Evolutionary conservation across 106 monocot species (phyloP).

Genomic region (Dioscorea alata): DNA sequence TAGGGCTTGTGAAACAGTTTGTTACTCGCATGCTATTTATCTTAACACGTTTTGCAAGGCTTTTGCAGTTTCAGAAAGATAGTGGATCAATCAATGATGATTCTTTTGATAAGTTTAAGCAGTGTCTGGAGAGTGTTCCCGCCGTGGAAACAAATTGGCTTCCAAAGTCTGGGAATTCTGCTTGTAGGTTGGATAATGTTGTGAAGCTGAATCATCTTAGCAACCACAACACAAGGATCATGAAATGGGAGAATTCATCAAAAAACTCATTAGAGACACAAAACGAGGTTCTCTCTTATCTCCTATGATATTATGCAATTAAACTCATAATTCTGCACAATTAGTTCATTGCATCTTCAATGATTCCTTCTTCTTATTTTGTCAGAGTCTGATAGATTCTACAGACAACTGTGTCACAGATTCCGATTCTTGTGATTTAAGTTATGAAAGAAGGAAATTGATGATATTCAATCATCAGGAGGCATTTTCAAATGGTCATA

Average conservation of each 20-base stretch:
- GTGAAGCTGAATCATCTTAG: too few species aligned
- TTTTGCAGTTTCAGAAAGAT: constrained; percentile 68
- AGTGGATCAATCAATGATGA: constrained; percentile 34
- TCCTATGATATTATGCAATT: neutral
- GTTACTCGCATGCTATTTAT: constrained; percentile 57
- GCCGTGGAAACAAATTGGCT: constrained; percentile 41
- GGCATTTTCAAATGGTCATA: neutral
- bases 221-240: too few species aligned
- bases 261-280: constrained; percentile 10
- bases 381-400: constrained; percentile 21
- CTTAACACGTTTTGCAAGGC: constrained; percentile 55
- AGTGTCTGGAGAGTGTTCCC: constrained; percentile 62
- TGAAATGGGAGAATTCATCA: neutral
- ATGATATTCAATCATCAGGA: neutral
- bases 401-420: constrained; percentile 1
- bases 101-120: constrained; percentile 50
- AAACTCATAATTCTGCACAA: neutral
- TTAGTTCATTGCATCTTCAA: neutral
- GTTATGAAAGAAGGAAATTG: neutral
- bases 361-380: constrained; percentile 8
- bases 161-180: constrained; percentile 9
- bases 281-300: constrained; percentile 30
- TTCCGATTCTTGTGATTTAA: constrained; percentile 1
- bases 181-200: neutral
- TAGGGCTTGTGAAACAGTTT: constrained; percentile 34